Evolutionary conservation across 768 basidiomycete species (phyloP).

Genomic region (Pleurotus tuber-regium): DNA sequence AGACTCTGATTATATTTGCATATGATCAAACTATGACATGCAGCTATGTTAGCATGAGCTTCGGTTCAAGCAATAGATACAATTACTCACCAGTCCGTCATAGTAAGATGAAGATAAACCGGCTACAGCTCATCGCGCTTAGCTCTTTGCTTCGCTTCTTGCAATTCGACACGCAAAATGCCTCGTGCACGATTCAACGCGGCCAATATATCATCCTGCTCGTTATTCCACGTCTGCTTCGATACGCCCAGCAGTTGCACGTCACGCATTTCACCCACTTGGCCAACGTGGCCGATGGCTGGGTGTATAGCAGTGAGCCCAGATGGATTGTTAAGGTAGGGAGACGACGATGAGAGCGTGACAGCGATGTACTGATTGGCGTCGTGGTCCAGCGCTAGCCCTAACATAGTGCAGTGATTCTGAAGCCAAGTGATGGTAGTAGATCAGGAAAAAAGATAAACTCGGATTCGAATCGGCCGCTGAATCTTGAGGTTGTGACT

Average conservation of each 20-base stretch:
- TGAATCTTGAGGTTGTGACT: no score
- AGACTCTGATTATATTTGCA: no score
- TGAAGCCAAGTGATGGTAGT: slow-evolving; percentile 4
- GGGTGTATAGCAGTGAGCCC: slow-evolving; percentile 30
- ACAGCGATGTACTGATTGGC: slow-evolving; percentile 43
- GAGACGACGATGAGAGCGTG: slow-evolving; percentile 34
- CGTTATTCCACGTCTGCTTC: slow-evolving; percentile 32
- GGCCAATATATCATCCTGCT: slow-evolving; percentile 28
- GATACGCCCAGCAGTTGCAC: slow-evolving; percentile 45
- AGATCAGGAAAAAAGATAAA: slow-evolving; percentile 1
- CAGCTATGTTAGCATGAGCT: no score
- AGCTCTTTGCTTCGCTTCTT: slow-evolving; percentile 30
- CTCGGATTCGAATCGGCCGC: neutral
- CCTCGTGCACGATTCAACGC: slow-evolving; percentile 27
- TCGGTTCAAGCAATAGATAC: no score
- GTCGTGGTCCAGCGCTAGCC: slow-evolving; percentile 31
- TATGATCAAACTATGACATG: no score
- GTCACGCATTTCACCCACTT: slow-evolving; percentile 39
- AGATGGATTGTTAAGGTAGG: slow-evolving; percentile 27
- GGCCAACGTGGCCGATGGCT: slow-evolving; percentile 34
- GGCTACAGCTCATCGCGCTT: slow-evolving; percentile 38
- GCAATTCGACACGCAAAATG: slow-evolving; percentile 35
- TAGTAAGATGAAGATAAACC: no score
- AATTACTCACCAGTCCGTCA: no score
- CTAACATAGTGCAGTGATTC: slow-evolving; percentile 7